Conservation (phyloP, 2,329 filamentous ascomycete species). For the Fusarium praegraminearum region DNA sequence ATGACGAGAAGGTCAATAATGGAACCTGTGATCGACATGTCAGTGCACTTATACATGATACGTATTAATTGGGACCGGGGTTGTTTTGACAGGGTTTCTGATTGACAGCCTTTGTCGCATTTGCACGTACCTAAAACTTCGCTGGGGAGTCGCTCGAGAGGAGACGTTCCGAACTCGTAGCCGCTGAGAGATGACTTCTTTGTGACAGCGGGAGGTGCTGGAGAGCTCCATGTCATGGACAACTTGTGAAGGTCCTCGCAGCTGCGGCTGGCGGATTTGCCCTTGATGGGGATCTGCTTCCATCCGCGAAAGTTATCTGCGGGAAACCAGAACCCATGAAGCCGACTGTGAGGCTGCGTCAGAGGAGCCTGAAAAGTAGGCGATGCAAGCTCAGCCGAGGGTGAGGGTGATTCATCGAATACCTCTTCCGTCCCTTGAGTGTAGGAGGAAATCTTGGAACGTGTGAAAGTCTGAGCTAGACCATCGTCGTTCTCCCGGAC, state of each 20-base stretch:
- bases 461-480: conserved; percentile 72
- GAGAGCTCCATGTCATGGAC: conserved; percentile 66
- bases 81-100: conserved; percentile 16
- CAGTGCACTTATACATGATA: conserved; percentile 29
- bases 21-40: conserved; percentile 62
- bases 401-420: conserved; percentile 62
- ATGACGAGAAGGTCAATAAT: conserved; percentile 81
- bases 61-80: conserved; percentile 28
- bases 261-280: conserved; percentile 70
- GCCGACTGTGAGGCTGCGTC: conserved; percentile 66
- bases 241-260: conserved; percentile 69
- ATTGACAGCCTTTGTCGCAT: conserved; percentile 6
- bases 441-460: conserved; percentile 72
- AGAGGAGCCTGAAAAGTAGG: conserved; percentile 64
- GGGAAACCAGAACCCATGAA: conserved; percentile 70
- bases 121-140: conserved; percentile 75
- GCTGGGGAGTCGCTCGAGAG: conserved; percentile 75
- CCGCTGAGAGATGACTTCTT: conserved; percentile 46
- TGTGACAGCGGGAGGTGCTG: conserved; percentile 49
- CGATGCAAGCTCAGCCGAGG: conserved; percentile 57
- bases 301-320: conserved; percentile 70
- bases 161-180: conserved; percentile 62
- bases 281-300: conserved; percentile 71
- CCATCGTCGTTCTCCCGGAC: conserved; percentile 70
- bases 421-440: conserved; percentile 62